A percentile compares a stretch with the other conserved stretches of the same genome.
Evolutionary conservation across 2,329 filamentous ascomycete genomes (phyloP).

Genomic region (Paraphoma chrysanthemicola): DNA sequence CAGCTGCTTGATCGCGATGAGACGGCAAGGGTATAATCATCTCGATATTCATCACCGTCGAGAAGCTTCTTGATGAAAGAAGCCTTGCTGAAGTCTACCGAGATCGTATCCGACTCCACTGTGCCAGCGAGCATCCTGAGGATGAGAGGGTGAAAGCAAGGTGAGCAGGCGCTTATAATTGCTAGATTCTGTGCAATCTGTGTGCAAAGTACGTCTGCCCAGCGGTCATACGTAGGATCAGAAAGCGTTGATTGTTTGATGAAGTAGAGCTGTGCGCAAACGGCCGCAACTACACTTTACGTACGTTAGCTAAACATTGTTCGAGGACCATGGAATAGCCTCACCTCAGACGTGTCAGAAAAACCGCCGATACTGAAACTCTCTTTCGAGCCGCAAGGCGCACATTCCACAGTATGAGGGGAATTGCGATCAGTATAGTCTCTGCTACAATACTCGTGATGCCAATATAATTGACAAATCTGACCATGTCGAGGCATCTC

Average conservation of each 20-base stretch:
- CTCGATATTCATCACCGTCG: too few relatives aligned
- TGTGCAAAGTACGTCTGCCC: conserved; percentile 28
- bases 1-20: conserved; percentile 5
- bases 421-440: conserved; percentile 32
- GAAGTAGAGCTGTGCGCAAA: conserved; percentile 28
- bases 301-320: conserved; percentile 3
- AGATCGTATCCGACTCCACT: conserved; percentile 17
- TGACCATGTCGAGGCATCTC: conserved; percentile 27
- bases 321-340: neutral
- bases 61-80: conserved; percentile 7
- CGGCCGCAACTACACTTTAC: conserved; percentile 29
- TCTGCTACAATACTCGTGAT: conserved; percentile 37
- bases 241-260: conserved; percentile 21
- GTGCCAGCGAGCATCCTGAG: conserved; percentile 23
- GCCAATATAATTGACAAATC: conserved; percentile 38
- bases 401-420: conserved; percentile 37
- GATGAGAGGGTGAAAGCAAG: conserved; percentile 33
- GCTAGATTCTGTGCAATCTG: conserved; percentile 39
- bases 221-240: conserved; percentile 24
- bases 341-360: conserved; percentile 32
- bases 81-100: conserved; percentile 3
- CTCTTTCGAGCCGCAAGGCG: conserved; percentile 29
- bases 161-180: conserved; percentile 37
- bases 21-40: conserved; percentile 11
- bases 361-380: conserved; percentile 29